Evolutionary conservation across 2,329 filamentous ascomycete species (phyloP), one percentile per base, ranked within the genome.

Genomic region (Aspergillus ruber): DNA sequence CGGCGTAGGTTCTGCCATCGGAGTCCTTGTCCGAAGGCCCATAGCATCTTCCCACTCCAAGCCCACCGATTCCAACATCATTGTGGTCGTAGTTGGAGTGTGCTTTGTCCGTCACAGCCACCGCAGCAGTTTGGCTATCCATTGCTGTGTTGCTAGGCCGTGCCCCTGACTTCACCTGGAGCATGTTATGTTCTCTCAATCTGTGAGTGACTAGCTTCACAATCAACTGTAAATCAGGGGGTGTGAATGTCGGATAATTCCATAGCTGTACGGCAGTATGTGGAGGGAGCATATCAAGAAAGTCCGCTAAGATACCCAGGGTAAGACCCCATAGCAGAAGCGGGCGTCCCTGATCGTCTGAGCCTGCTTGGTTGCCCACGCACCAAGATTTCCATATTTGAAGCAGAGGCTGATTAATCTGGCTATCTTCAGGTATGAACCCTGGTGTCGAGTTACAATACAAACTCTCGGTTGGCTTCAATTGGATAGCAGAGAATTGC

Each of bases 311-410:
- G 27, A 87, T 79, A 4, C 83, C 83, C 1, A 86, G 70, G 0
- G 84, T 86, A 29, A 87, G 63, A 0, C 84, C 84, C 84, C 84
- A 87, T 1, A 86, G 76, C 9, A 85, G 65, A 1, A 86, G 68
- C 2, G 81, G 79, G 21, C 63, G 62, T 52, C 62, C 55, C 55
- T 64, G 62, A 53, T 69, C 57, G 53, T 44, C 47, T 1, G 60
- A 56, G 10, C 54, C 51, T 46, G 52, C 66, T 58, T 59, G 66
- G 43, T 56, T 57, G 42, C 55, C 57, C 15, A 60, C 49, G 29
- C 52, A 56, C 63, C 62, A 65, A 5, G 56, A 45, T 45, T 58
- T 61, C 23, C 59, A 59, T 12, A 52, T 50, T 25, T 63, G 56
- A 41, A 65, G 42, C 6, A 60, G 44, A 13, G 63, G 57, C n/a